Evolutionary conservation across 2,329 filamentous ascomycete genomes (phyloP), one percentile per base, ranked within the genome.

Genomic region (Allantophomopsis lycopodina): DNA sequence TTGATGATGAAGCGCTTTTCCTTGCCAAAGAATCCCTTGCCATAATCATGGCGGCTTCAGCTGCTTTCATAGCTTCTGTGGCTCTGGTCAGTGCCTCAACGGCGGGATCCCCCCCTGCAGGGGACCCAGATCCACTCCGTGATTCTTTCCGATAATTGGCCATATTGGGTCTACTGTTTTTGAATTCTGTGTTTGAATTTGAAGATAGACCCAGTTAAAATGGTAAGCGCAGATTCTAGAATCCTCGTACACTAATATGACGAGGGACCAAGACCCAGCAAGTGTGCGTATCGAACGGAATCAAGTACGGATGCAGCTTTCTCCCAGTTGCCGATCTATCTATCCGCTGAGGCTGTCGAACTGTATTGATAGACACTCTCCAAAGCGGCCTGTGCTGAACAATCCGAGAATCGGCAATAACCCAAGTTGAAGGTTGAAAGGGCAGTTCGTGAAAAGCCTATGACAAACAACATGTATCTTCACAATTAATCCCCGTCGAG

Each of bases 61-160:
- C 55, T 14, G 45, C 45, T 42, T 55, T 48, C 51, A 56, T 53
- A 12, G 54, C 53, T 34, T 55, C 53, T 6, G 52, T 50, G 16
- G 52, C 53, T 17, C 37, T 45, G 28, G n/a, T 32, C 35, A 37
- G 14, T 16, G 18, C 35, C 35, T 37, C 21, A 8, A 16, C 14
- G 13, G 32, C 32, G 12, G 32, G 7, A 10, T 28, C 23, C 7
- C 11, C 23, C 10, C 23, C 23, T 28, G 23, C 11, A 34, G 16
- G 13, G 12, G 16, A 34, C 11, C 7, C 14, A 13, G 14, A 15
- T 15, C 32, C 35, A 15, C n/a, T 37, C 35, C 18, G 28, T 46
- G 42, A 14, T 40, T 6, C 32, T 34, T 8, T 15, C 14, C 32
- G 32, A 12, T 34, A 14, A 36, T 16, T 34, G 2, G 41, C 36